Evolutionary conservation across 495 filamentous ascomycete species (phyloP).

Genomic region (Aspergillus coremiiformis): DNA sequence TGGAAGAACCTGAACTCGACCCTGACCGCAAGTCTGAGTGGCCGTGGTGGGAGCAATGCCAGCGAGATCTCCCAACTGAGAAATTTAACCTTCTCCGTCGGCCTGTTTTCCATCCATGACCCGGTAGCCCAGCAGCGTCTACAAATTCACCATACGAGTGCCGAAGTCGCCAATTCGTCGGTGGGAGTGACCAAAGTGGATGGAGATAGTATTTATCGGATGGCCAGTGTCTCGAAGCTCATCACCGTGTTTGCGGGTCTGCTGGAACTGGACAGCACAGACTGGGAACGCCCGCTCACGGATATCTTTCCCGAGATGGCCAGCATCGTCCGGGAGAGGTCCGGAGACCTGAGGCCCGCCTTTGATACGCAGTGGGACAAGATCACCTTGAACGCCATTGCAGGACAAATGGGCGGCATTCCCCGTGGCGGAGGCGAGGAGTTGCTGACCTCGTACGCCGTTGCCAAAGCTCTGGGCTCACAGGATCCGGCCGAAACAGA

Average conservation of each 20-base stretch:
- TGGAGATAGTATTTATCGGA: slow-evolving; percentile 41
- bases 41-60: background rate
- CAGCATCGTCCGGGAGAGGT: slow-evolving; percentile 15
- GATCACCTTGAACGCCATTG: slow-evolving; percentile 37
- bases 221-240: slow-evolving; percentile 48
- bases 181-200: slow-evolving; percentile 36
- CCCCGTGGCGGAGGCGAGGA: slow-evolving; percentile 28
- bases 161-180: slow-evolving; percentile 10
- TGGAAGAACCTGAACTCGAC: slow-evolving; percentile 36
- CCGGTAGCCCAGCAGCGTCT: slow-evolving; percentile 19
- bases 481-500: slow-evolving; percentile 2
- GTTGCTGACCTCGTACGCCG: background rate
- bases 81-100: slow-evolving; percentile 40
- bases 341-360: slow-evolving; percentile 5
- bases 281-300: slow-evolving; percentile 39
- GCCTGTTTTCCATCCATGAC: slow-evolving; percentile 33
- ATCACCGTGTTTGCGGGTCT: slow-evolving; percentile 40
- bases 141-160: slow-evolving; percentile 27
- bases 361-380: slow-evolving; percentile 36
- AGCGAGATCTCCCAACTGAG: slow-evolving; percentile 15
- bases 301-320: slow-evolving; percentile 40
- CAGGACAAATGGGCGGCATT: slow-evolving; percentile 34
- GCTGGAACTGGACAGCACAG: slow-evolving; percentile 24
- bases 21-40: slow-evolving; percentile 13
- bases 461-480: background rate